A percentile compares a stretch with the other conserved stretches of the same genome.
Evolutionary conservation across 2,329 filamentous ascomycete species (phyloP).

Genomic region (Diaporthe ampelina): DNA sequence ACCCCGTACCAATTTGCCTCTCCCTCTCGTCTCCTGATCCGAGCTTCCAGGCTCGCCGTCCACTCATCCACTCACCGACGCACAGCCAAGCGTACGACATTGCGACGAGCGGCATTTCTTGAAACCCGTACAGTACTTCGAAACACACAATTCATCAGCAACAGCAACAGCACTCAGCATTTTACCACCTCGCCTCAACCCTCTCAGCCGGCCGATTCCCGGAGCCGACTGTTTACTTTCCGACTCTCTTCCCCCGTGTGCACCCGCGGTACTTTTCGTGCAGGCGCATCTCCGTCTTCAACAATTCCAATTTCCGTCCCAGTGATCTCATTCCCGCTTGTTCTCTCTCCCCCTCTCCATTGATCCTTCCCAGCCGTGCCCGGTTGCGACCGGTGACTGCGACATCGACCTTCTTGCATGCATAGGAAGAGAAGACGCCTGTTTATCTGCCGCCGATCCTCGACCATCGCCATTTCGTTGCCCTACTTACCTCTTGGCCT

Average conservation of each 20-base stretch:
- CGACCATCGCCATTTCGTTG: slow-evolving; percentile 40
- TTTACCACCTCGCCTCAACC: not conserved
- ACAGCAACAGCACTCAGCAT: not conserved
- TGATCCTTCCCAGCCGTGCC: not conserved
- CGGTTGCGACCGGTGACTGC: not conserved
- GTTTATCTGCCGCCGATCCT: slow-evolving; percentile 4
- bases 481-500: slow-evolving; percentile 20
- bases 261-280: slow-evolving; percentile 3
- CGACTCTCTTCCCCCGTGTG: not conserved
- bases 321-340: not conserved
- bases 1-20: slow-evolving; percentile 24
- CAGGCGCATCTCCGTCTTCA: not conserved
- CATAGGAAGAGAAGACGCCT: not conserved
- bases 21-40: slow-evolving; percentile 16
- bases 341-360: not conserved
- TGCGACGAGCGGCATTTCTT: slow-evolving; percentile 31
- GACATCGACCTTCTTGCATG: not conserved
- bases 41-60: slow-evolving; percentile 23
- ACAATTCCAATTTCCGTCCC: not conserved
- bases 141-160: slow-evolving; percentile 24
- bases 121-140: slow-evolving; percentile 26
- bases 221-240: slow-evolving; percentile 22
- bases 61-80: not conserved
- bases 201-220: slow-evolving; percentile 18
- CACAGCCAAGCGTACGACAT: slow-evolving; percentile 22